Base-by-base conservation (phyloP, 345 rosid species). In the Kernera saxatilis region DNA sequence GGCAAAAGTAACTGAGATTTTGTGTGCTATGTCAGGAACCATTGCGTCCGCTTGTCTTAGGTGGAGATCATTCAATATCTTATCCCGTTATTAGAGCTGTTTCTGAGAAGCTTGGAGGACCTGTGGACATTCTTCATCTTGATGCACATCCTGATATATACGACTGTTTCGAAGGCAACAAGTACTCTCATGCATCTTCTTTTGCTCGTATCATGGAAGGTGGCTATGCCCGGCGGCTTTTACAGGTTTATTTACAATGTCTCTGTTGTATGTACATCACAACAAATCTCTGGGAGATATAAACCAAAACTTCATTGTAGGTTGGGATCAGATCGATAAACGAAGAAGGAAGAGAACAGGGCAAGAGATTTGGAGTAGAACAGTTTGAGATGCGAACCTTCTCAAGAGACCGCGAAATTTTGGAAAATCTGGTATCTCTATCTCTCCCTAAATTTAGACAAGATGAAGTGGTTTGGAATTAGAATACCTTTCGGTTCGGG, bases 91-190 rank as follows among this genome's bases (percentile, higher is more conserved):
- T 94, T 37, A 84, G 99, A 83, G 98, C 98, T 1, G 89, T 94
- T 44, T 88, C 98, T 40, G 91, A 91, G 82, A 94, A 89, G 85
- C 92, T 94, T 63, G 98, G 97, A 23, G 98, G 99, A 40, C 97
- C 96, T 58, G 85, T 94, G 48, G 99, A 94, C 79, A 82, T 94
- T 64, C 95, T 94, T 79, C 99, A 94, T 80, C 78, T 94, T 19
- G 99, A 94, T 84, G 98, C 99, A n/a, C 99, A 94, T 79, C 99
- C 98, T 10, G 99, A 94, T 76, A 94, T 91, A 63, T 94, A 94
- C 46, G 72, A 89, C 72, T 77, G 82, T 27, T 94, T 88, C 33
- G 99, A 94, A 83, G 99, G 99, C 13, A 94, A 94, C 39, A 85
- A 80, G 39, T 91, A 86, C 80, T 94, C 99, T 13, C 99, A 94